These are phyloP conservation scores for Trichoderma guizhouense DNA, from an alignment of 2,329 filamentous ascomycete species.

Conservation along the genomic window DNA sequence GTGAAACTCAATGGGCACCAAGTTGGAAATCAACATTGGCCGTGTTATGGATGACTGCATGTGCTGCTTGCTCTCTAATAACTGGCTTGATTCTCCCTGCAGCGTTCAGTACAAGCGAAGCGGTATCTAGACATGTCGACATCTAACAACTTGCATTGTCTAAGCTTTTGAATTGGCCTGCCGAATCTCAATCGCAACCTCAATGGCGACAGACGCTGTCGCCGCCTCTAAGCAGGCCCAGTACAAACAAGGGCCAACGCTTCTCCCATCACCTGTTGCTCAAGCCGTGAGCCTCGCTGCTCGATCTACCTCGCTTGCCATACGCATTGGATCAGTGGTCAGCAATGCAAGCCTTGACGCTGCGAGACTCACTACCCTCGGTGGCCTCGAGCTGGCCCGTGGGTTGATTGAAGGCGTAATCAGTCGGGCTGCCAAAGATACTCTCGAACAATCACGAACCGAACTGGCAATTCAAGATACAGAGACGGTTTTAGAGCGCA, in stretches of 20 bases:
- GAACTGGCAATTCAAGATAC: constrained; percentile 50
- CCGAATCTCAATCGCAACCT: not conserved
- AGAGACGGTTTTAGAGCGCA: constrained; percentile 55
- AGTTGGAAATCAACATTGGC: constrained; percentile 6
- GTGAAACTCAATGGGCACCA: constrained; percentile 13
- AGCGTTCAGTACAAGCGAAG: not conserved
- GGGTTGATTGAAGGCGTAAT: constrained; percentile 54
- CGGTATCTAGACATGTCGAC: not conserved
- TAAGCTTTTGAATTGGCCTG: not conserved
- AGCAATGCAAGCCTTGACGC: constrained; percentile 51
- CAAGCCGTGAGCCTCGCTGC: constrained; percentile 59
- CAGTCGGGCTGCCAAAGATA: constrained; percentile 50
- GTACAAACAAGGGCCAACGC: constrained; percentile 35
- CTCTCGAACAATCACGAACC: constrained; percentile 42
- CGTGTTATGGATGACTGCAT: not conserved
- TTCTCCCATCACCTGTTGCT: constrained; percentile 57
- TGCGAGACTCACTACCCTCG: constrained; percentile 54
- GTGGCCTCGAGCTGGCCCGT: constrained; percentile 55
- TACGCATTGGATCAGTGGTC: constrained; percentile 52
- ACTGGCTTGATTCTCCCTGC: not conserved
- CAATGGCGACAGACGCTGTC: not conserved
- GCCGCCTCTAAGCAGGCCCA: constrained; percentile 3
- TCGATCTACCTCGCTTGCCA: constrained; percentile 55
- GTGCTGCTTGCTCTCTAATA: not conserved
- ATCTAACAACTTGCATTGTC: not conserved